A percentile compares a stretch with the other conserved stretches of the same genome.
Conservation (phyloP, 140 eudicot species). For the Cichorium intybus region DNA sequence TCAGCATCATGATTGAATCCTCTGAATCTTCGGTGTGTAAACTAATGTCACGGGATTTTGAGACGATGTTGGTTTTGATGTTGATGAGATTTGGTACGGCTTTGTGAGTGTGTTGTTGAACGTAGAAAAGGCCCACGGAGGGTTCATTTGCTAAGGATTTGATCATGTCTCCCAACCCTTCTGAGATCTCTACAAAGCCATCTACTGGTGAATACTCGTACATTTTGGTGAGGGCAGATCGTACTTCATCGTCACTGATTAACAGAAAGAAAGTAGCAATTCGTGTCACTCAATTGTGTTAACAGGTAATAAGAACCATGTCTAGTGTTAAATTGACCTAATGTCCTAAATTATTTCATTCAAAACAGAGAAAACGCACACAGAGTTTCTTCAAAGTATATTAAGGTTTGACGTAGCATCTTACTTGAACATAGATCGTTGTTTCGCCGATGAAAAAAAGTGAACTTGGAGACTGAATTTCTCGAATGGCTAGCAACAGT, state of each 20-base stretch:
- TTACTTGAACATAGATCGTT: conserved; percentile 75
- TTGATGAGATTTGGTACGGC: conserved; percentile 71
- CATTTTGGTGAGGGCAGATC: conserved; percentile 62
- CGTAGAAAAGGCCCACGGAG: conserved; percentile 85
- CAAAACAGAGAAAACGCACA: background rate
- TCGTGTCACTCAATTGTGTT: too few relatives aligned
- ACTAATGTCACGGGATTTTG: conserved; percentile 60
- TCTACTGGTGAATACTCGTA: conserved; percentile 75
- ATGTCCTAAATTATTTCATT: background rate
- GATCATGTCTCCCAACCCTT: conserved; percentile 75
- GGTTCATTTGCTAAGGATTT: conserved; percentile 90
- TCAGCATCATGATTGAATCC: conserved; percentile 69
- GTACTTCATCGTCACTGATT: conserved; percentile 59
- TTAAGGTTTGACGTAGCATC: conserved; percentile 2
- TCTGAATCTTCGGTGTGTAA: conserved; percentile 82
- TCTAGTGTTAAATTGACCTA: too few relatives aligned
- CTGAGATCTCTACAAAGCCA: conserved; percentile 82
- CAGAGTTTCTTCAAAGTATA: background rate
- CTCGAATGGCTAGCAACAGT: conserved; percentile 4
- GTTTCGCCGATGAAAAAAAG: conserved; percentile 23
- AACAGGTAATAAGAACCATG: too few relatives aligned
- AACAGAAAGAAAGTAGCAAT: too few relatives aligned
- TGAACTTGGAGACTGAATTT: conserved; percentile 24
- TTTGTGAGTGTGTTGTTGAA: conserved; percentile 84
- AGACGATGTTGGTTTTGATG: conserved; percentile 44